phyloP scores from a whole-genome alignment of 345 rosid genomes.

The Moringa oleifera region DNA sequence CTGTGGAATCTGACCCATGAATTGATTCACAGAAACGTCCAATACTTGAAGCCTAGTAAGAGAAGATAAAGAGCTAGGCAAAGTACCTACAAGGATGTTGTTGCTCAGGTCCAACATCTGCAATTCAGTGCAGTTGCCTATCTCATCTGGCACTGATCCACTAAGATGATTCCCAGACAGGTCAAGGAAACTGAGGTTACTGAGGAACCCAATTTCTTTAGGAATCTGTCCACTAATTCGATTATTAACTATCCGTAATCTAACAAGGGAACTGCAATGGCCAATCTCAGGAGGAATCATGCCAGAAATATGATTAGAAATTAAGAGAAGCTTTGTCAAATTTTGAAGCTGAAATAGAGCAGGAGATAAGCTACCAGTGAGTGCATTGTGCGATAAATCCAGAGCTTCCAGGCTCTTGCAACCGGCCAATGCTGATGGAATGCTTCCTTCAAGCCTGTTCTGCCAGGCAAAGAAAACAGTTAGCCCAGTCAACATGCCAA shows the following conservation, averaged over 20 bases:
- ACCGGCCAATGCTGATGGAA: slow-evolving; percentile 50
- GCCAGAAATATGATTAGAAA: slow-evolving; percentile 72
- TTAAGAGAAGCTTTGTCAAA: slow-evolving; percentile 68
- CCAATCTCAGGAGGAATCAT: slow-evolving; percentile 66
- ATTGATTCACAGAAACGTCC: slow-evolving; percentile 52
- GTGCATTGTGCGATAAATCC: slow-evolving; percentile 68
- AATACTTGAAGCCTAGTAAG: slow-evolving; percentile 54
- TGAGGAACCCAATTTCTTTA: slow-evolving; percentile 53
- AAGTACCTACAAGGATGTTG: slow-evolving; percentile 61
- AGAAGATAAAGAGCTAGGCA: slow-evolving; percentile 62
- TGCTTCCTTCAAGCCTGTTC: slow-evolving; percentile 70
- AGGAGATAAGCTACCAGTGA: slow-evolving; percentile 59
- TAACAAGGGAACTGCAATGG: slow-evolving; percentile 49
- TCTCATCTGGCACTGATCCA: slow-evolving; percentile 60
- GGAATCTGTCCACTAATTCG: slow-evolving; percentile 61
- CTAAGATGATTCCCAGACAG: slow-evolving; percentile 58
- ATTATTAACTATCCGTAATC: slow-evolving; percentile 59
- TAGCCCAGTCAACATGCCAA: slow-evolving; percentile 61
- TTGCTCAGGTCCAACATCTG: slow-evolving; percentile 77
- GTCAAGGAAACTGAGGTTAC: slow-evolving; percentile 62
- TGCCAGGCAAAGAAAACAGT: slow-evolving; percentile 71
- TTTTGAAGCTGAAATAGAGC: slow-evolving; percentile 63
- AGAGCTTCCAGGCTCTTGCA: slow-evolving; percentile 66
- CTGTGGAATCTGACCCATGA: slow-evolving; percentile 44
- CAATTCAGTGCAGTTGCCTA: slow-evolving; percentile 64